These are phyloP conservation scores for Pseudozyma thailandica DNA, from an alignment of 1,284 basidiomycete species.

Conservation along the genomic window DNA sequence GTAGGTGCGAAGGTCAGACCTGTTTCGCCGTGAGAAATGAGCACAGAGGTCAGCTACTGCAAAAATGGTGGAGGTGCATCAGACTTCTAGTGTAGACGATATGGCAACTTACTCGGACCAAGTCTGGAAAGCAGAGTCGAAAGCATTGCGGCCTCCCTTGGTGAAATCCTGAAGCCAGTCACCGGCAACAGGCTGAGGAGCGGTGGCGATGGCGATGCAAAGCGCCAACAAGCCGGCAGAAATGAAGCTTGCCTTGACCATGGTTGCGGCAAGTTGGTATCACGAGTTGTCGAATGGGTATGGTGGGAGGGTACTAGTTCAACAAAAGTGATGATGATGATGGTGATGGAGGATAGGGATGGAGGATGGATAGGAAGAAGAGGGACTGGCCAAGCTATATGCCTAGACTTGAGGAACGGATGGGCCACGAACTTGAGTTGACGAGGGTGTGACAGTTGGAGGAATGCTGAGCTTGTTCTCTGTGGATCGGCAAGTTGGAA, in stretches of 20 bases:
- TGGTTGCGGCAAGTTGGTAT: constrained; percentile 11
- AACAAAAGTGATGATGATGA: neutral
- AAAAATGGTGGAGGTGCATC: neutral
- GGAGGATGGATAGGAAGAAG: constrained; percentile 3
- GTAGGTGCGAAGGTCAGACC: constrained; percentile 62
- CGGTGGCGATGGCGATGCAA: constrained; percentile 54
- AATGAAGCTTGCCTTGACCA: constrained; percentile 61
- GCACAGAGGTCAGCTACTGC: neutral
- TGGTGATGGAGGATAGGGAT: neutral
- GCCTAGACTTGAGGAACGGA: neutral
- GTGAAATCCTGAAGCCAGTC: constrained; percentile 59
- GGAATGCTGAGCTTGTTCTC: constrained; percentile 4
- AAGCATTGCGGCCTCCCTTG: constrained; percentile 53
- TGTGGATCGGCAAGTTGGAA: no score
- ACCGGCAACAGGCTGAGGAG: constrained; percentile 50
- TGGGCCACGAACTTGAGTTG: neutral
- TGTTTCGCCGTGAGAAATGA: neutral
- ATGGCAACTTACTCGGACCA: constrained; percentile 62
- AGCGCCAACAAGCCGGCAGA: constrained; percentile 56
- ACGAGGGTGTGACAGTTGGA: no score
- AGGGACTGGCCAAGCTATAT: neutral
- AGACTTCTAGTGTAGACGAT: neutral
- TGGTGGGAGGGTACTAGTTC: neutral
- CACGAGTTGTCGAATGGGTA: neutral
- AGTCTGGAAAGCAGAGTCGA: constrained; percentile 59